Evolutionary conservation across 306 rosid genomes (phyloP).

Genomic region (Trifolium repens): DNA sequence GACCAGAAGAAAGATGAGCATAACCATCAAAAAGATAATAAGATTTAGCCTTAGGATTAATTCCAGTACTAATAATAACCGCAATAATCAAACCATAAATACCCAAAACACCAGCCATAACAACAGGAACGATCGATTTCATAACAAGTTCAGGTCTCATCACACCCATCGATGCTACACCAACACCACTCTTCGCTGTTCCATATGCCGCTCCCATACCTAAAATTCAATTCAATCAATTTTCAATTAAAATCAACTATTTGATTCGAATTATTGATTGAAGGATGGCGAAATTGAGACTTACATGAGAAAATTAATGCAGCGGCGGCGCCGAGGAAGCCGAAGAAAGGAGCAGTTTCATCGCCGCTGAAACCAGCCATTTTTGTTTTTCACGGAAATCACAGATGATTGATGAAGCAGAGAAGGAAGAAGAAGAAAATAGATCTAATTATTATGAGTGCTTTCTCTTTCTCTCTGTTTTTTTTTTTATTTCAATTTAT

Average conservation of each 20-base stretch:
- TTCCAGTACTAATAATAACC: slow-evolving; percentile 74
- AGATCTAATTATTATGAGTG: not conserved
- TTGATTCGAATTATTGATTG: not conserved
- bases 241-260: no score
- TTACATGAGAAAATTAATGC: slow-evolving; percentile 70
- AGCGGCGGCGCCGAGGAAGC: slow-evolving; percentile 73
- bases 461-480: no score
- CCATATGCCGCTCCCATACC: slow-evolving; percentile 83
- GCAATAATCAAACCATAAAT: slow-evolving; percentile 79
- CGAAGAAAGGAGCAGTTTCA: slow-evolving; percentile 77
- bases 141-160: slow-evolving; percentile 78
- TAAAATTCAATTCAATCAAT: no score
- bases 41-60: slow-evolving; percentile 79
- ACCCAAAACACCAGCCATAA: slow-evolving; percentile 83
- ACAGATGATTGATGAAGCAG: not conserved
- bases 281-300: not conserved
- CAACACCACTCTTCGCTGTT: slow-evolving; percentile 74
- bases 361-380: slow-evolving; percentile 69
- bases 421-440: not conserved
- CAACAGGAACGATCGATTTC: slow-evolving; percentile 80
- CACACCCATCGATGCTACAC: slow-evolving; percentile 84
- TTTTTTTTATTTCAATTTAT: not conserved
- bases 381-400: not conserved
- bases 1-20: slow-evolving; percentile 76
- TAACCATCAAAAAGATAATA: slow-evolving; percentile 76